Evolutionary conservation across 2,329 filamentous ascomycete species (phyloP).

Genomic region (Gnomoniopsis sp.): DNA sequence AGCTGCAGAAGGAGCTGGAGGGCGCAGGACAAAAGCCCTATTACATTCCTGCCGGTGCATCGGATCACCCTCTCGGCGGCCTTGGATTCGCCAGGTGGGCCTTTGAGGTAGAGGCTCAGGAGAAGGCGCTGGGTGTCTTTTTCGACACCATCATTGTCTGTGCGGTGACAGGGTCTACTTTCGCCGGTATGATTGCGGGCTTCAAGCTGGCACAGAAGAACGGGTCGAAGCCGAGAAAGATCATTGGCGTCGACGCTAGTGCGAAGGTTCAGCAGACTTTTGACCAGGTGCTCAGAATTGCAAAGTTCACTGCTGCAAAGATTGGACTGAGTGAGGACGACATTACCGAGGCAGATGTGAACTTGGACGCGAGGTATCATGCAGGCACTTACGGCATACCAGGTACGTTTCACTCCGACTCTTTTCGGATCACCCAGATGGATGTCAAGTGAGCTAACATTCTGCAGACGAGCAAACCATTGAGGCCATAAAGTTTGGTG

Average conservation of each 20-base stretch:
- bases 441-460: neutral
- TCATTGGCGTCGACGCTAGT: constrained; percentile 66
- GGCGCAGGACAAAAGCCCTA: constrained; percentile 59
- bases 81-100: constrained; percentile 70
- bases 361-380: constrained; percentile 63
- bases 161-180: constrained; percentile 67
- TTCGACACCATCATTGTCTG: constrained; percentile 68
- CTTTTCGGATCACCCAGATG: neutral
- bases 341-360: constrained; percentile 59
- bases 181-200: constrained; percentile 70
- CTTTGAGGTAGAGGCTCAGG: constrained; percentile 64
- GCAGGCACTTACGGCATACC: constrained; percentile 64
- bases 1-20: constrained; percentile 51
- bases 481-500: constrained; percentile 66
- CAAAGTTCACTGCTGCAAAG: constrained; percentile 57
- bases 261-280: constrained; percentile 59
- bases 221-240: constrained; percentile 43
- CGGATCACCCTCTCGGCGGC: constrained; percentile 67
- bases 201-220: constrained; percentile 60
- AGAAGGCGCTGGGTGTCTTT: constrained; percentile 57
- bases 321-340: constrained; percentile 60
- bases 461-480: constrained; percentile 57
- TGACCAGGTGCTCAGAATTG: constrained; percentile 64
- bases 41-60: constrained; percentile 69
- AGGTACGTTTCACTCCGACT: neutral